phyloP scores from a whole-genome alignment of 2,329 filamentous ascomycete genomes.

The Neopestalotiopsis sp. region DNA sequence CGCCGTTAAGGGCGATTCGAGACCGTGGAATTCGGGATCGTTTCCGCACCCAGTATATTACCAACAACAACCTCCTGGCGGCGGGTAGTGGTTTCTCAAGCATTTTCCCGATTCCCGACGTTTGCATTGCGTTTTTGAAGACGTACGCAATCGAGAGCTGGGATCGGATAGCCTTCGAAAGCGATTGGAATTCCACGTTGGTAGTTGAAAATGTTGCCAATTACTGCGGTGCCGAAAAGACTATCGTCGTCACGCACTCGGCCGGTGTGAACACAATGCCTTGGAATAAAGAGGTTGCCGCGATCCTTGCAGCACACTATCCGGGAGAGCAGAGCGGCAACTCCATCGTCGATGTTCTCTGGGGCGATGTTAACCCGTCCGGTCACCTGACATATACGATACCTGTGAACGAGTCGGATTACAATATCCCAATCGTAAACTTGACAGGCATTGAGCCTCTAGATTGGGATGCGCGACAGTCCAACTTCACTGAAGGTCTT shows the following conservation, averaged over 20 bases:
- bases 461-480: constrained; percentile 65
- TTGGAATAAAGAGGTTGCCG: constrained; percentile 58
- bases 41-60: not conserved
- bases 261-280: constrained; percentile 66
- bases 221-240: constrained; percentile 14
- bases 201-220: constrained; percentile 44
- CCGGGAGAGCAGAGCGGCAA: constrained; percentile 85
- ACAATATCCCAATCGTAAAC: constrained; percentile 60
- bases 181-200: constrained; percentile 57
- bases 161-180: constrained; percentile 56
- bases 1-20: constrained; percentile 58
- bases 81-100: not conserved
- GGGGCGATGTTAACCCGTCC: constrained; percentile 46
- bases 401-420: constrained; percentile 32
- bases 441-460: not conserved
- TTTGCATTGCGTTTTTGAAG: constrained; percentile 62
- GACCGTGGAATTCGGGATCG: constrained; percentile 44
- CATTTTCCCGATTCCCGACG: constrained; percentile 37
- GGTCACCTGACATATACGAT: constrained; percentile 37
- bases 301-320: constrained; percentile 77
- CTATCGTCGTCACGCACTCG: constrained; percentile 19
- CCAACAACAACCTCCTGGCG: not conserved
- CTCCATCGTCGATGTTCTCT: constrained; percentile 71
- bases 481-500: constrained; percentile 79
- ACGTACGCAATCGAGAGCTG: constrained; percentile 67